Base-by-base conservation (phyloP, 2,329 filamentous ascomycete species). In the Penicillium paneum region DNA sequence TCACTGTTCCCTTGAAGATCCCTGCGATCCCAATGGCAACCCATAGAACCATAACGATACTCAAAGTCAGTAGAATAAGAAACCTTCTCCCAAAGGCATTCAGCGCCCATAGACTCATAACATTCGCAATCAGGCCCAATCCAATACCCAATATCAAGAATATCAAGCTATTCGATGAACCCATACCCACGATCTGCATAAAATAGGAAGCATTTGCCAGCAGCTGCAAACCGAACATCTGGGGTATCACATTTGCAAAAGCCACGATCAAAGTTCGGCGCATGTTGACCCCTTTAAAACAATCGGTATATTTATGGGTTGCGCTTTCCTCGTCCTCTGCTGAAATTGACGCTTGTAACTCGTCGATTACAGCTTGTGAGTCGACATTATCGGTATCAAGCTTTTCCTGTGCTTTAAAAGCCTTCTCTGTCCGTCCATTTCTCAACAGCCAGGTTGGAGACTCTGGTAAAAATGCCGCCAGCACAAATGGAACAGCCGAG, bases 361-460 rank as follows among this genome's bases (percentile, higher is more conserved):
- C 54, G 1, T 57, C 45, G 7, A 63, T 53, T 13, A 54, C 47
- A 1, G 38, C 49, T 17, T 35, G 31, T 0, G 61, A 61, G 13
- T 62, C 44, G 2, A 52, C 32, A 2, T 13, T 6, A 0, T 6
- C 1, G 0, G 54, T 59, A 34, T 63, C 47, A 2, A 63, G 50
- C 21, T 36, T 55, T n/a, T 29, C 41, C 12, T 63, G 61, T 11
- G 53, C 56, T 17, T 52, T 56, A 17, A 63, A 21, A 5, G 60
- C 61, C 2, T 51, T 68, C 56, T 77, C 71, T 12, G 72, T 65
- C 13, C 62, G 65, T 2, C 67, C 68, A 49, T 72, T 75, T 15
- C 78, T 73, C 1, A 82, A 64, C 0, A 81, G 62, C 59, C 74
- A 81, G 0, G 76, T 71, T 0, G 80, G 80, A 10, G 73, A 78